Percentiles rank a stretch among this genome's conserved stretches.
phyloP scores from a whole-genome alignment of 257 asterid genomes.

The Capsicum rhomboideum region DNA sequence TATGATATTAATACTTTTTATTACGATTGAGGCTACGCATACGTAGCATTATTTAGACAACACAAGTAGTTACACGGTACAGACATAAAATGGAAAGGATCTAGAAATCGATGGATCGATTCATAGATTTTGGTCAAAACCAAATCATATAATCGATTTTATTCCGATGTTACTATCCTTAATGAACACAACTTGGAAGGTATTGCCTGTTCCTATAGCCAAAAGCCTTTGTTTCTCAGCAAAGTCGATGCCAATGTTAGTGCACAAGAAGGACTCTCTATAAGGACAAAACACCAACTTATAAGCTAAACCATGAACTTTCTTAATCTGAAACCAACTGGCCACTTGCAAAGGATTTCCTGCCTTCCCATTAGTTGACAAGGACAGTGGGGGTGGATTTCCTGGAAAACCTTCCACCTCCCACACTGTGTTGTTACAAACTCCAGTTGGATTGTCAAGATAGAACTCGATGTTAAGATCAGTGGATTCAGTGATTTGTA shows the following conservation, averaged over 20 bases:
- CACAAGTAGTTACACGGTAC: no score
- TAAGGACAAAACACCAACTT: not conserved
- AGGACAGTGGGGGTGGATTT: no score
- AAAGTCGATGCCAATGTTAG: not conserved
- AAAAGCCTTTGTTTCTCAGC: not conserved
- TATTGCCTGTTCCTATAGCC: not conserved
- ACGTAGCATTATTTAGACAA: no score
- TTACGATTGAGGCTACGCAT: no score
- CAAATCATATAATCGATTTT: not conserved
- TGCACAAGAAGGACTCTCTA: not conserved
- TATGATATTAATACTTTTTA: no score
- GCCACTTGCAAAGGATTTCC: not conserved
- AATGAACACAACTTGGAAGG: not conserved
- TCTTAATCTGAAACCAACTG: not conserved
- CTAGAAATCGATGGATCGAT: no score
- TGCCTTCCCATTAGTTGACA: no score
- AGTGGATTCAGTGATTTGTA: not conserved
- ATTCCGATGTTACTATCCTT: not conserved
- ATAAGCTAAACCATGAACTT: not conserved
- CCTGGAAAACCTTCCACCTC: no score
- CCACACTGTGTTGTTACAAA: no score
- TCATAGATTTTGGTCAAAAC: no score
- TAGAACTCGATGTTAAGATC: not conserved
- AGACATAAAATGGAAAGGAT: no score
- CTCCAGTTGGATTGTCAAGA: no score